Conservation (phyloP, 176 grass and related monocot genomes). For the Zizania latifolia region DNA sequence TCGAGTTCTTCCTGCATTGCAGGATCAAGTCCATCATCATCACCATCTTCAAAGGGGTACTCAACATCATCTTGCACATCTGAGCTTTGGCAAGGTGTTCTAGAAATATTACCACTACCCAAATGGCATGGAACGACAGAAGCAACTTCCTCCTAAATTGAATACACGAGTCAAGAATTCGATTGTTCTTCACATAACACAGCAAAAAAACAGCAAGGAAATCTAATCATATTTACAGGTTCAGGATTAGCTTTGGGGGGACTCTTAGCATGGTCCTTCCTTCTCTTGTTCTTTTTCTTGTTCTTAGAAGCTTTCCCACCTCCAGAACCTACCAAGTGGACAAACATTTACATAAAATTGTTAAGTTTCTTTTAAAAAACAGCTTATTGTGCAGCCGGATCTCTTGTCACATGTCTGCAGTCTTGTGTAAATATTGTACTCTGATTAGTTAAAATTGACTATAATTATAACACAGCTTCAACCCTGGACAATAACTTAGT, state of each 20-base stretch:
- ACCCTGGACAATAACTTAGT: background rate
- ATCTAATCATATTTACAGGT: slow-evolving; percentile 52
- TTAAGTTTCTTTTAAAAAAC: slow-evolving; percentile 10
- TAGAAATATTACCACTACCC: slow-evolving; percentile 54
- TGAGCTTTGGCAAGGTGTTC: slow-evolving; percentile 46
- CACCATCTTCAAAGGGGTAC: slow-evolving; percentile 85
- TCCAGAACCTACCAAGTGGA: slow-evolving; percentile 59
- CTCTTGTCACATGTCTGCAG: background rate
- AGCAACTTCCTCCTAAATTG: slow-evolving; percentile 44
- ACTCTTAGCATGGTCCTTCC: slow-evolving; percentile 69
- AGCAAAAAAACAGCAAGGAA: background rate
- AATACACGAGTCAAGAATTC: slow-evolving; percentile 28
- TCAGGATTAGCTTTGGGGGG: slow-evolving; percentile 40
- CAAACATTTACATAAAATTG: slow-evolving; percentile 23
- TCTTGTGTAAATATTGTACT: background rate
- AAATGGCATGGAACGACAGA: slow-evolving; percentile 27
- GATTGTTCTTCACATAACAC: slow-evolving; percentile 5
- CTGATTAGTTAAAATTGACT: background rate
- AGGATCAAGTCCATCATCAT: slow-evolving; percentile 99
- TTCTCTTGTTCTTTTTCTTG: slow-evolving; percentile 95
- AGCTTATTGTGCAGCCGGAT: background rate
- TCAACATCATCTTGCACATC: slow-evolving; percentile 53
- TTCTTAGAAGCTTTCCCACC: slow-evolving; percentile 63
- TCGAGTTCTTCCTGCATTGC: slow-evolving; percentile 98
- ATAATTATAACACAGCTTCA: background rate